These are phyloP conservation scores for Chaetomium tenue DNA, from an alignment of 495 filamentous ascomycete species.

Conservation along the genomic window DNA sequence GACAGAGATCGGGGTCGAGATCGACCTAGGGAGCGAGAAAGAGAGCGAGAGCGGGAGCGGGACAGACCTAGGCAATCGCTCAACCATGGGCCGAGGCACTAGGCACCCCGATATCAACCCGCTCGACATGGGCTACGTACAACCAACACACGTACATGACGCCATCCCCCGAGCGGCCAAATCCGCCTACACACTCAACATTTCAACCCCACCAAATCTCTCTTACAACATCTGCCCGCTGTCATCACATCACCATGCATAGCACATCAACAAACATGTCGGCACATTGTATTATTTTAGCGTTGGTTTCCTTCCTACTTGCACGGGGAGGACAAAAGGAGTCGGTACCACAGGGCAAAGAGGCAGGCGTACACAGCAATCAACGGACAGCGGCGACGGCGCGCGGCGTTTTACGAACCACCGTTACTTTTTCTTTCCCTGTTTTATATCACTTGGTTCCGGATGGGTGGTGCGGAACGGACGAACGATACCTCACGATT, in stretches of 20 bases:
- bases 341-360: too few relatives aligned
- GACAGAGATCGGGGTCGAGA: conserved; percentile 24
- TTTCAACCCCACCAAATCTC: not conserved
- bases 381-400: not conserved
- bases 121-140: not conserved
- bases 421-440: not conserved
- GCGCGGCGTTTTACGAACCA: not conserved
- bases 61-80: conserved; percentile 4
- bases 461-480: not conserved
- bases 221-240: not conserved
- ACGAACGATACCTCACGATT: conserved; percentile 10
- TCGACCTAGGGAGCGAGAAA: conserved; percentile 15
- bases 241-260: not conserved
- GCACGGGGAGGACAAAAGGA: not conserved
- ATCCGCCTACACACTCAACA: not conserved
- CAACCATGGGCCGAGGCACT: conserved; percentile 8
- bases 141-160: not conserved
- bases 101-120: too few relatives aligned
- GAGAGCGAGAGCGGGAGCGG: conserved; percentile 5
- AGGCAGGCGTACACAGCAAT: not conserved
- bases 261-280: not conserved
- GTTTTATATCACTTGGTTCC: conserved; percentile 6
- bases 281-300: conserved; percentile 3
- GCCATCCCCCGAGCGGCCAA: not conserved
- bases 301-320: not conserved